A percentile compares a stretch with the other conserved stretches of the same genome.
Evolutionary conservation across 805 yeast genomes (phyloP).

Genomic region (Candida vaughaniae): DNA sequence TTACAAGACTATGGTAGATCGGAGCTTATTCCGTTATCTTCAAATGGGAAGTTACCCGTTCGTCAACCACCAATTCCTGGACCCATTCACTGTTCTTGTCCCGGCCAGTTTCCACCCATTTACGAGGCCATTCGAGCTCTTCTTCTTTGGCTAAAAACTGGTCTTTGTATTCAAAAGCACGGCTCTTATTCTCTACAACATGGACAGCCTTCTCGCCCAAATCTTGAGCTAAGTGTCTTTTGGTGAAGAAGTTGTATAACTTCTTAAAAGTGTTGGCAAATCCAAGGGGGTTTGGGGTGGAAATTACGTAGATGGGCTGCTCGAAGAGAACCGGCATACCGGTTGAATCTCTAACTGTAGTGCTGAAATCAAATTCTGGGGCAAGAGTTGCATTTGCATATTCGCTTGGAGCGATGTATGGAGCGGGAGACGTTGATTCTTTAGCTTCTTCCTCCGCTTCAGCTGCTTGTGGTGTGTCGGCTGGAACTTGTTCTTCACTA

Average conservation of each 20-base stretch:
- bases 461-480: not conserved
- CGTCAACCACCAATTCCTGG: conserved; percentile 68
- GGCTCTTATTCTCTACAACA: conserved; percentile 48
- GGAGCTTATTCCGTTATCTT: not conserved
- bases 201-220: conserved; percentile 56
- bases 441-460: conserved; percentile 14
- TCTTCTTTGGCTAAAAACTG: conserved; percentile 51
- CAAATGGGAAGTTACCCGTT: conserved; percentile 55
- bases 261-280: conserved; percentile 74
- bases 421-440: conserved; percentile 38
- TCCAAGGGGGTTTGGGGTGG: conserved; percentile 78
- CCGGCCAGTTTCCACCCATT: conserved; percentile 77
- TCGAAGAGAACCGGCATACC: conserved; percentile 61
- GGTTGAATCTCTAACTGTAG: conserved; percentile 27
- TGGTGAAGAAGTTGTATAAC: conserved; percentile 74
- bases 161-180: conserved; percentile 53
- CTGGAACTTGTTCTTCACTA: conserved; percentile 14
- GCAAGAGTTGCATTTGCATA: conserved; percentile 58
- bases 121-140: conserved; percentile 82
- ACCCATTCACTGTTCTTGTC: conserved; percentile 87
- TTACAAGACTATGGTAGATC: too few relatives aligned
- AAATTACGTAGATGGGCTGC: conserved; percentile 75
- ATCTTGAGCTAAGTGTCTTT: conserved; percentile 67
- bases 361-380: conserved; percentile 50
- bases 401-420: conserved; percentile 58